A percentile compares a stretch with the other conserved stretches of the same genome.
Evolutionary conservation across 441 rosid genomes (phyloP).

Genomic region (Dalechampia spathulata): DNA sequence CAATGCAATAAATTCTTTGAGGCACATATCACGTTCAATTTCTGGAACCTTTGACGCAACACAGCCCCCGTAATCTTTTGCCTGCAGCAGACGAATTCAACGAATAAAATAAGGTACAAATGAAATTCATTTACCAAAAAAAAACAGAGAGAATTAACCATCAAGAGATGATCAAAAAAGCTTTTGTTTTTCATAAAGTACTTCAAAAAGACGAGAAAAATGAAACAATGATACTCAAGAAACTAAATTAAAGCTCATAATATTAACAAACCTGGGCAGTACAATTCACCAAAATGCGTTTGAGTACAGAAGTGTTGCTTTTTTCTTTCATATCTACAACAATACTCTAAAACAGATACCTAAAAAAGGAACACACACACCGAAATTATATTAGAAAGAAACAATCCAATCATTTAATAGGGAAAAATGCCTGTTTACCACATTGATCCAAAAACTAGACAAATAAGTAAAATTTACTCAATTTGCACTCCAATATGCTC

Average conservation of each 20-base stretch:
- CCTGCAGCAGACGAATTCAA: constrained; percentile 35
- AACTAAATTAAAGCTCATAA: constrained; percentile 2
- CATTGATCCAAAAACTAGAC: background rate
- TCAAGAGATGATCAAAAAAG: no score
- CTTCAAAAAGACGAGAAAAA: no score
- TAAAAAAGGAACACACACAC: background rate
- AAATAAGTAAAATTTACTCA: no score
- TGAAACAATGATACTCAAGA: no score
- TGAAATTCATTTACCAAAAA: background rate
- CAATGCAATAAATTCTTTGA: constrained; percentile 73
- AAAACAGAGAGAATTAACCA: background rate
- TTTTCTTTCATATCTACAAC: constrained; percentile 76
- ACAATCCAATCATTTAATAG: background rate
- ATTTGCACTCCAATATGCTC: no score
- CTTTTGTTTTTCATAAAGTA: no score
- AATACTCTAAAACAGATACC: constrained; percentile 24
- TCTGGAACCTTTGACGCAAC: constrained; percentile 79
- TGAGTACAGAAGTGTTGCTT: constrained; percentile 46
- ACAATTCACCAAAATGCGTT: constrained; percentile 68
- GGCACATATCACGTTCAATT: constrained; percentile 68
- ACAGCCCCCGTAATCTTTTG: constrained; percentile 78
- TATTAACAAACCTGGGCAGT: constrained; percentile 72
- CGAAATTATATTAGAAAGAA: background rate
- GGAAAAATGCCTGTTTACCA: background rate
- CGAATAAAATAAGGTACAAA: background rate